These are phyloP conservation scores for Ascobolus immersus DNA, from an alignment of 495 filamentous ascomycete species.

Conservation along the genomic window DNA sequence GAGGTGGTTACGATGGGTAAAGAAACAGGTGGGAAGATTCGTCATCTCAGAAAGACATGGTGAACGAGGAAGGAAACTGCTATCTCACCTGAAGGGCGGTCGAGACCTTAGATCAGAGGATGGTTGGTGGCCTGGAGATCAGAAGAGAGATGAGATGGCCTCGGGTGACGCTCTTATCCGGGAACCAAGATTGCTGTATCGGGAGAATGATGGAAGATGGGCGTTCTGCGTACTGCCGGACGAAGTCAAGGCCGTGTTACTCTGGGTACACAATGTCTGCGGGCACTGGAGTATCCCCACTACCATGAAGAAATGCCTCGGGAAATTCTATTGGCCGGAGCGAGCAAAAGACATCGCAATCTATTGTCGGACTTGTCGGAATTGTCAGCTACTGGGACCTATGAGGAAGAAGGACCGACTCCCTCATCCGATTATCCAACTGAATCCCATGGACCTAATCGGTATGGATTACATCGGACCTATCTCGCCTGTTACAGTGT, in stretches of 20 bases:
- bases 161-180: neutral
- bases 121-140: neutral
- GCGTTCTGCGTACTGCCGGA: neutral
- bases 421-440: neutral
- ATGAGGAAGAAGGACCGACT: neutral
- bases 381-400: slow-evolving; percentile 3
- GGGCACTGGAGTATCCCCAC: neutral
- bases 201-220: neutral
- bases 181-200: neutral
- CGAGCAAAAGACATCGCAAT: neutral
- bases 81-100: neutral
- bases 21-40: neutral
- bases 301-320: neutral
- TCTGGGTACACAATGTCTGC: neutral
- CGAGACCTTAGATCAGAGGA: neutral
- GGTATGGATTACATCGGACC: slow-evolving; percentile 2
- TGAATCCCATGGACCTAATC: slow-evolving; percentile 3
- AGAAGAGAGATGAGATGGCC: neutral
- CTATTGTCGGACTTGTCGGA: neutral
- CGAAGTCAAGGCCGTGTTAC: neutral
- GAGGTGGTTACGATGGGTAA: neutral
- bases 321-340: neutral
- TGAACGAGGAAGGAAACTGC: no score
- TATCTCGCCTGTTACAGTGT: neutral
- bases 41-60: neutral